phyloP scores from a whole-genome alignment of 2,329 filamentous ascomycete species.

The Aspergillus phoenicis region DNA sequence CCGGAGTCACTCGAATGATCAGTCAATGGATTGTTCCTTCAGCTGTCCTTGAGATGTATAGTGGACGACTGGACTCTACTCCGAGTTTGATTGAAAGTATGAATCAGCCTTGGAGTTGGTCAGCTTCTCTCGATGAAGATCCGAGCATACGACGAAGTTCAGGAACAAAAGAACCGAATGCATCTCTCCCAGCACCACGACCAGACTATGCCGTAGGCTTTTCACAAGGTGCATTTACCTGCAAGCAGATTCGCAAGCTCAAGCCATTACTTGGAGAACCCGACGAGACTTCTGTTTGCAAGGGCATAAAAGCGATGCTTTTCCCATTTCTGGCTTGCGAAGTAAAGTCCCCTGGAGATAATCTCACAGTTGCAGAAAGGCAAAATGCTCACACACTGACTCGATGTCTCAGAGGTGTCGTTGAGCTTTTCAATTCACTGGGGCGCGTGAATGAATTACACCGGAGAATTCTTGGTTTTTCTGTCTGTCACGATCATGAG shows the following conservation, averaged over 20 bases:
- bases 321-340: constrained; percentile 11
- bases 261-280: background rate
- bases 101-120: background rate
- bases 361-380: background rate
- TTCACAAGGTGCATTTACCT: background rate
- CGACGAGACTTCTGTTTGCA: background rate
- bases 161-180: too few species aligned
- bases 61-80: background rate
- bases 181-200: background rate
- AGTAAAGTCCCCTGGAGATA: too few species aligned
- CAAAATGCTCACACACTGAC: constrained; percentile 10
- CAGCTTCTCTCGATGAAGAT: background rate
- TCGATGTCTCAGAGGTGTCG: constrained; percentile 4
- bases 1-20: background rate
- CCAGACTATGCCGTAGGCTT: constrained; percentile 12
- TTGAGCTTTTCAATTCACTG: constrained; percentile 1
- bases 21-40: background rate
- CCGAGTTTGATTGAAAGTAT: background rate
- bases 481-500: background rate
- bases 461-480: constrained; percentile 10
- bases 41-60: background rate
- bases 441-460: constrained; percentile 5
- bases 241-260: background rate
- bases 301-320: background rate
- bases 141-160: background rate